Conservation (phyloP, 108 stramenopile genomes). For the Pseudonitzschia delicatissima region DNA sequence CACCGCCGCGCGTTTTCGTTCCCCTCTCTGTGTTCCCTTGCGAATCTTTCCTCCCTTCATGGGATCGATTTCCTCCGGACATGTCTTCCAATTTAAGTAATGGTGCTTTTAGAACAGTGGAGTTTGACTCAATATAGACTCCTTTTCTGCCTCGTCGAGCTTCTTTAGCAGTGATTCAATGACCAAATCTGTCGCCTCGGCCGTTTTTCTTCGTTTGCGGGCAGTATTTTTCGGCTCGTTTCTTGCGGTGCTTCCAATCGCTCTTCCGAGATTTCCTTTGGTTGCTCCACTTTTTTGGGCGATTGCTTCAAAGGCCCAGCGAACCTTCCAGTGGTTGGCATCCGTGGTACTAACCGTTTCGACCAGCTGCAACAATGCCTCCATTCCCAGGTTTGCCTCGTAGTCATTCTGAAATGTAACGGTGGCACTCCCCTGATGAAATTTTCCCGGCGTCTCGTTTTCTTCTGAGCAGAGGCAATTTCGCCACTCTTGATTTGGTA, state of each 20-base stretch:
- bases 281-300: too few relatives aligned
- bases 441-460: background rate
- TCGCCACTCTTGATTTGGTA: background rate
- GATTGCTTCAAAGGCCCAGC: too few relatives aligned
- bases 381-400: conserved; percentile 10
- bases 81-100: background rate
- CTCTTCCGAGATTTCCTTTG: too few relatives aligned
- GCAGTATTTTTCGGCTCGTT: background rate
- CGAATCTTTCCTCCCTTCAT: conserved; percentile 8
- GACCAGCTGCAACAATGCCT: background rate
- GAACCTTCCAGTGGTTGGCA: too few relatives aligned
- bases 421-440: conserved; percentile 6
- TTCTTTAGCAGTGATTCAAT: background rate
- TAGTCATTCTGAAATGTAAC: background rate
- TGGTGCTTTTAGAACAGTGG: conserved; percentile 8
- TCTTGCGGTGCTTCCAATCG: background rate
- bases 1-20: conserved; percentile 19
- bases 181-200: background rate
- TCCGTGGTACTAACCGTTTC: too few relatives aligned
- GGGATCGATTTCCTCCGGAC: background rate
- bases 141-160: background rate
- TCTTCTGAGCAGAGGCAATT: background rate
- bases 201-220: background rate
- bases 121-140: background rate
- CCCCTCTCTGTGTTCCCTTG: conserved; percentile 2